A percentile compares a stretch with the other conserved stretches of the same genome.
Evolutionary conservation across 768 basidiomycete genomes (phyloP).

Genomic region (Podaxis sp.): DNA sequence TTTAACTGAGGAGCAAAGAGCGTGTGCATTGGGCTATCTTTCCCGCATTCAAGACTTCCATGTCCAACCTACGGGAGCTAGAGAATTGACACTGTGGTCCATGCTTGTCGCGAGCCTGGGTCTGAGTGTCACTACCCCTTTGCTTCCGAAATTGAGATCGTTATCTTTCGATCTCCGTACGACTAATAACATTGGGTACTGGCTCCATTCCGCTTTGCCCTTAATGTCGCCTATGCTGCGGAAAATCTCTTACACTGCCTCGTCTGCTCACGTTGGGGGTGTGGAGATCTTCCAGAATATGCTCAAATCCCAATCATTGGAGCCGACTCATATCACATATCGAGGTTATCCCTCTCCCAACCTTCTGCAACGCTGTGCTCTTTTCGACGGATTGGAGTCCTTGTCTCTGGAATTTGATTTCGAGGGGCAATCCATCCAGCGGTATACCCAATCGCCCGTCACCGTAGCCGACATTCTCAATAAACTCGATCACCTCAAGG

Average conservation of each 20-base stretch:
- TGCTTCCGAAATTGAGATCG: neutral
- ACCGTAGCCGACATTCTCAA: neutral
- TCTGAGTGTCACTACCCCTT: neutral
- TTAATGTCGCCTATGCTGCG: neutral
- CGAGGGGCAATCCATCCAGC: neutral
- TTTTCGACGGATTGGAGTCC: neutral
- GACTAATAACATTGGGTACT: neutral
- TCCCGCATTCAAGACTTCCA: constrained; percentile 1
- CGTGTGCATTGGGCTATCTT: neutral
- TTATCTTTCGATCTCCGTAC: neutral
- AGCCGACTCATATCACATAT: neutral
- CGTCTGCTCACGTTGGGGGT: neutral
- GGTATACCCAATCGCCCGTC: neutral
- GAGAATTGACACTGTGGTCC: neutral
- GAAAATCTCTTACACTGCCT: neutral
- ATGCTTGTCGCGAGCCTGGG: neutral
- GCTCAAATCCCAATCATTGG: neutral
- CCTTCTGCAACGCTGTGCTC: neutral
- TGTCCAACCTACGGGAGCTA: neutral
- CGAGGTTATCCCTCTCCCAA: neutral
- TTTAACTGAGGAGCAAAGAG: neutral
- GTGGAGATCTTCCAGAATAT: neutral
- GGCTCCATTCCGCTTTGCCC: neutral
- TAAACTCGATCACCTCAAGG: neutral
- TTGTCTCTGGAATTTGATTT: neutral